phyloP scores from a whole-genome alignment of 2,329 filamentous ascomycete genomes.

The Ophiobolus disseminans region DNA sequence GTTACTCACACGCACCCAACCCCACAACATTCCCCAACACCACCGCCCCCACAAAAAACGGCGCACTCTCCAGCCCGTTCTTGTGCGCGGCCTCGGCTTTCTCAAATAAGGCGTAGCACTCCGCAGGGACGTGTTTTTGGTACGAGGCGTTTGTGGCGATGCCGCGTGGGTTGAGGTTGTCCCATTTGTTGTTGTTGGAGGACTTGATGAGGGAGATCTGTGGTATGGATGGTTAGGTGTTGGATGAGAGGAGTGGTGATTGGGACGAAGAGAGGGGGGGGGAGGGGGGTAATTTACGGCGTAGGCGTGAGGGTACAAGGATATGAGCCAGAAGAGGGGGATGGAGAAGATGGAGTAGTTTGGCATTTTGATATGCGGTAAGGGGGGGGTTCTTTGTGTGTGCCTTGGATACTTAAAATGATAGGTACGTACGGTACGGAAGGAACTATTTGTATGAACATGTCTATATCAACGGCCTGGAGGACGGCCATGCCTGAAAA shows the following conservation, averaged over 20 bases:
- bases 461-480: not conserved
- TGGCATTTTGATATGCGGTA: not conserved
- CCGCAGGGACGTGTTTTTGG: conserved; percentile 40
- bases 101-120: conserved; percentile 50
- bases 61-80: conserved; percentile 56
- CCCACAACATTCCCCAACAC: conserved; percentile 51
- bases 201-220: conserved; percentile 10
- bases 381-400: too few relatives aligned
- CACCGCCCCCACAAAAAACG: conserved; percentile 54
- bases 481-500: not conserved
- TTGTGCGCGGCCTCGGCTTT: conserved; percentile 54
- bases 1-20: conserved; percentile 23
- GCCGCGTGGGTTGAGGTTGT: conserved; percentile 53
- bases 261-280: too few relatives aligned
- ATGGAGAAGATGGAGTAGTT: conserved; percentile 39
- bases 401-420: not conserved
- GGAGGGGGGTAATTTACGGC: conserved; percentile 18
- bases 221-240: not conserved
- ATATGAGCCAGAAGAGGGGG: conserved; percentile 31
- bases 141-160: conserved; percentile 33
- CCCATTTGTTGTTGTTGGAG: conserved; percentile 40
- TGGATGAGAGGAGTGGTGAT: not conserved
- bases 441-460: not conserved
- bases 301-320: conserved; percentile 27
- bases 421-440: not conserved